Evolutionary conservation across 2,329 filamentous ascomycete genomes (phyloP).

Genomic region (Falciphora oryzae): DNA sequence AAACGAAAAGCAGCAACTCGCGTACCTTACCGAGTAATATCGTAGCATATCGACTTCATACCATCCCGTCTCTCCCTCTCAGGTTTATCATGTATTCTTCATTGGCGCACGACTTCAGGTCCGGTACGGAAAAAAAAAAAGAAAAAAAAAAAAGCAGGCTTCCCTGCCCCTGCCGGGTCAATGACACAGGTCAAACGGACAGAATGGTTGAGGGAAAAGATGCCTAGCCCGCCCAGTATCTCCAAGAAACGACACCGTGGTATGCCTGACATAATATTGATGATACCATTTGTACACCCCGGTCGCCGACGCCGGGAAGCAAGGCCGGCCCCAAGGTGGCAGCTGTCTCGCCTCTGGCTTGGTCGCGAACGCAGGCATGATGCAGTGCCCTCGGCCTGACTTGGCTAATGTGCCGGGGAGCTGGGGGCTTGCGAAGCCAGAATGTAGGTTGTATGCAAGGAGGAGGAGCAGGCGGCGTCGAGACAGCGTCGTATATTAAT

Average conservation of each 20-base stretch:
- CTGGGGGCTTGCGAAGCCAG: not conserved
- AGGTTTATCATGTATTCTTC: not conserved
- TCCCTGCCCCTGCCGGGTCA: no score
- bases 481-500: not conserved
- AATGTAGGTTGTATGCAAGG: not conserved
- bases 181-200: no score
- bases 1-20: not conserved
- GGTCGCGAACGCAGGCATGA: not conserved
- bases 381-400: not conserved
- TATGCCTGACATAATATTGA: not conserved
- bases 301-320: not conserved
- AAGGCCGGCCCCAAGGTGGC: not conserved
- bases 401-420: no score
- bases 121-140: not conserved
- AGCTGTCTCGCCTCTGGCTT: no score
- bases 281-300: not conserved
- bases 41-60: not conserved
- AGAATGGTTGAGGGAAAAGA: not conserved
- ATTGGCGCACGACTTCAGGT: not conserved
- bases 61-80: not conserved
- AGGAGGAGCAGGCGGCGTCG: slow-evolving; percentile 1
- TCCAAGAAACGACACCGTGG: slow-evolving; percentile 2
- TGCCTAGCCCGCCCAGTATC: slow-evolving; percentile 5
- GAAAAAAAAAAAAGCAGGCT: not conserved
- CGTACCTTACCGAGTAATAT: not conserved